A percentile compares a stretch with the other conserved stretches of the same genome.
phyloP scores from a whole-genome alignment of 2,329 filamentous ascomycete genomes.

The Nemania diffusa region DNA sequence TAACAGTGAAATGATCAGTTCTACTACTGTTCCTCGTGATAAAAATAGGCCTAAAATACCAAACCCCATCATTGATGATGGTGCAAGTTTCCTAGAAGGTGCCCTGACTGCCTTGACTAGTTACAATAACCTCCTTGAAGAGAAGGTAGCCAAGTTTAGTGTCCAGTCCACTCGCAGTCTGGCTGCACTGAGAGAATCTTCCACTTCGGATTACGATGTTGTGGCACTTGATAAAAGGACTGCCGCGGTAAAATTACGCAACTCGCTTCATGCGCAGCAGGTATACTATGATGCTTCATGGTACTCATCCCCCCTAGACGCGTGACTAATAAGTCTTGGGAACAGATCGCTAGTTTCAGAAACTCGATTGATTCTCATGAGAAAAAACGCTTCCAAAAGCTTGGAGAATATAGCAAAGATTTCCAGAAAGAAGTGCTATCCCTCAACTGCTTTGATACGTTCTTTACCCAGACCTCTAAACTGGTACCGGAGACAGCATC shows the following conservation, averaged over 20 bases:
- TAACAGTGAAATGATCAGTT: conserved; percentile 12
- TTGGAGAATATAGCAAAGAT: not conserved
- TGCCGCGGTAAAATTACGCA: conserved; percentile 10
- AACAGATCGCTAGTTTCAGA: conserved; percentile 26
- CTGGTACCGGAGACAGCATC: not conserved
- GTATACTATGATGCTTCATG: conserved; percentile 7
- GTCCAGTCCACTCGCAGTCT: conserved; percentile 29
- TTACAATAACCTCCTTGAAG: conserved; percentile 36
- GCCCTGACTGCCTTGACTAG: conserved; percentile 8
- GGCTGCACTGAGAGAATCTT: conserved; percentile 18
- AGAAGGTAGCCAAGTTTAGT: conserved; percentile 32
- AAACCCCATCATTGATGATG: conserved; percentile 23
- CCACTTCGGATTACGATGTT: conserved; percentile 1
- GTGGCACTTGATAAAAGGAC: not conserved
- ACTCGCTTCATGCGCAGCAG: conserved; percentile 17
- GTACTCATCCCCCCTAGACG: not conserved
- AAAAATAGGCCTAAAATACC: not conserved
- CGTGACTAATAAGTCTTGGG: conserved; percentile 1
- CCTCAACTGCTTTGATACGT: conserved; percentile 13
- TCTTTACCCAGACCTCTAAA: not conserved
- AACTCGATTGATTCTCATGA: conserved; percentile 10
- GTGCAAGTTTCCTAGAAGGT: conserved; percentile 16
- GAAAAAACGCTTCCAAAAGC: not conserved
- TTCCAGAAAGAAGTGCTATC: conserved; percentile 21
- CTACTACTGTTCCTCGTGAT: not conserved